A percentile compares a stretch with the other conserved stretches of the same genome.
Evolutionary conservation across 495 filamentous ascomycete genomes (phyloP).

Genomic region (Penicillium waksmanii): DNA sequence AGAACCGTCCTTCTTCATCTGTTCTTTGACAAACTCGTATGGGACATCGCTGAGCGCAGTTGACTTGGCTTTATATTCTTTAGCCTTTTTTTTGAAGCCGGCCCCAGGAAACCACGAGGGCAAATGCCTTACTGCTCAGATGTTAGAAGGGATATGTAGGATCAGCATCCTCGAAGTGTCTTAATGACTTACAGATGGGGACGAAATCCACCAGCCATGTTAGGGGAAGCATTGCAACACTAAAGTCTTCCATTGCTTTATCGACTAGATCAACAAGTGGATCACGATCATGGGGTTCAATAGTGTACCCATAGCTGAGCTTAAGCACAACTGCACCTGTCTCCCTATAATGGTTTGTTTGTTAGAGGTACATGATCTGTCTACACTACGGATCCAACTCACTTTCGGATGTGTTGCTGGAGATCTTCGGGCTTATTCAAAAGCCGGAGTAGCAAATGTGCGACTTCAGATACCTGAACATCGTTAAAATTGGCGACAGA

Average conservation of each 20-base stretch:
- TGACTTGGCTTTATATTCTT: conserved; percentile 30
- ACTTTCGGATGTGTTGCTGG: conserved; percentile 41
- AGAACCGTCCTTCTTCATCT: conserved; percentile 38
- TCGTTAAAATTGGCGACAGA: conserved; percentile 34
- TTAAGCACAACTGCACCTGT: conserved; percentile 50
- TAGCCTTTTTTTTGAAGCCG: conserved; percentile 43
- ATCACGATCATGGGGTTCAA: conserved; percentile 44
- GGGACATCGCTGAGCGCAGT: conserved; percentile 34
- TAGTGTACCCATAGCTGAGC: conserved; percentile 53
- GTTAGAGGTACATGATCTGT: neutral
- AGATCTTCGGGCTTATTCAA: conserved; percentile 40
- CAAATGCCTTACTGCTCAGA: conserved; percentile 36
- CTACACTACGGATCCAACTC: neutral
- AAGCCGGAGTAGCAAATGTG: conserved; percentile 44
- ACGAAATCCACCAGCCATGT: conserved; percentile 49
- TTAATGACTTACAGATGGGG: conserved; percentile 27
- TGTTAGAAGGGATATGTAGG: neutral
- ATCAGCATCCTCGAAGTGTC: neutral
- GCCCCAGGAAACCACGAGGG: conserved; percentile 56
- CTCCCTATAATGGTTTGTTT: conserved; percentile 21
- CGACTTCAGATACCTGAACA: conserved; percentile 39
- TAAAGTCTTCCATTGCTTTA: conserved; percentile 44
- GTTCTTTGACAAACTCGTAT: conserved; percentile 48
- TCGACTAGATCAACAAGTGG: conserved; percentile 46
- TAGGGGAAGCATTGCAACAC: conserved; percentile 37